Conservation (phyloP, 2,329 filamentous ascomycete genomes). For the Pezicula radicicola region DNA sequence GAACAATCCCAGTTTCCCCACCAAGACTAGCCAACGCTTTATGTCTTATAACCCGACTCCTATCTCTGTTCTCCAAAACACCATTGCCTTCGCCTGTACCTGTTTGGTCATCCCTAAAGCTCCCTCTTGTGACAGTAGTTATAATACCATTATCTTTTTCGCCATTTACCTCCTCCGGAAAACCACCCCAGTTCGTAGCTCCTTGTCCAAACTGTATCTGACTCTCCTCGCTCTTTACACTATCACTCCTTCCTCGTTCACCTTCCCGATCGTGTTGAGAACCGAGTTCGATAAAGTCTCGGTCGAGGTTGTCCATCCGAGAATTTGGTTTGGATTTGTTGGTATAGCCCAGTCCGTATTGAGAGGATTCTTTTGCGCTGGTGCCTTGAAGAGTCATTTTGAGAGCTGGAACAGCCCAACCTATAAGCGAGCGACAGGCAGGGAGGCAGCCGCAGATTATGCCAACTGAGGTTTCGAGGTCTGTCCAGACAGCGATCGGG, state of each 20-base stretch:
- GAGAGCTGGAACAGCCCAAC: slow-evolving; percentile 8
- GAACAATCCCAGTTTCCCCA: no score
- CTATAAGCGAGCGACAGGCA: slow-evolving; percentile 32
- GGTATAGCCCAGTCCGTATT: background rate
- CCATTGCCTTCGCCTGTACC: no score
- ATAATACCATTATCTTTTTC: no score
- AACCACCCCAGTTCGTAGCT: no score
- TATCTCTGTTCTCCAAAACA: no score
- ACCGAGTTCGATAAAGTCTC: background rate
- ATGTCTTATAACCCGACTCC: no score
- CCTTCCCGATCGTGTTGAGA: background rate
- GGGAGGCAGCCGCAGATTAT: slow-evolving; percentile 39
- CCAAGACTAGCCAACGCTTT: no score
- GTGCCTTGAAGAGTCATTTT: slow-evolving; percentile 19
- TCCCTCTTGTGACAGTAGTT: no score
- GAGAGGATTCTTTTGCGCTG: background rate
- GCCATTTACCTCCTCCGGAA: no score
- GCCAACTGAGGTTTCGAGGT: slow-evolving; percentile 34
- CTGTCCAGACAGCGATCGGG: slow-evolving; percentile 13
- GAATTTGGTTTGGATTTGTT: background rate
- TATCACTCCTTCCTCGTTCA: background rate
- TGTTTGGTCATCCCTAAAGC: no score
- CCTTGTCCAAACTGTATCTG: no score
- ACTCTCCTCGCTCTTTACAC: no score
- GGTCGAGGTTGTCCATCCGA: background rate